phyloP scores from a whole-genome alignment of 2,329 filamentous ascomycete genomes.

The Diaporthe citriasiana region DNA sequence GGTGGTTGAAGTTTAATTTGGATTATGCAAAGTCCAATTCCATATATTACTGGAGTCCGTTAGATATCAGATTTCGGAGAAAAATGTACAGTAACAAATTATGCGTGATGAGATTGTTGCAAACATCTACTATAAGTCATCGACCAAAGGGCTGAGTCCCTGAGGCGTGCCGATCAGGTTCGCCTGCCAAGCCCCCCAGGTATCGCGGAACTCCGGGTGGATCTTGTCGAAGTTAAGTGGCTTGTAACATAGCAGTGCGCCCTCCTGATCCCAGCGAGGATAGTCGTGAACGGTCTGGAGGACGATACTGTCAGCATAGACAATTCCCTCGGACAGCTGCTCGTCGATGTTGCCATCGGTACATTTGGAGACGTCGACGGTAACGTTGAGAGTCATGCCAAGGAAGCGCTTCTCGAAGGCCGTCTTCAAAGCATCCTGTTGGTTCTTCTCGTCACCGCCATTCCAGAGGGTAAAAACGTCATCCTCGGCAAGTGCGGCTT shows the following conservation, averaged over 20 bases:
- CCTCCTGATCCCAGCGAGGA: not conserved
- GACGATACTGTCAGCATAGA: not conserved
- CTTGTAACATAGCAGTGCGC: not conserved
- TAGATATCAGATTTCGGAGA: not conserved
- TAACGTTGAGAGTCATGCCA: constrained; percentile 1
- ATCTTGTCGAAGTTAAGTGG: not conserved
- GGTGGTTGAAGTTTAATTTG: too few species aligned
- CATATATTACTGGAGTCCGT: not conserved
- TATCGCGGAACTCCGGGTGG: not conserved
- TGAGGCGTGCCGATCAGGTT: not conserved
- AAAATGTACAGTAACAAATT: not conserved
- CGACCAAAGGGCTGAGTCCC: not conserved
- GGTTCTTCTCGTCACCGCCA: not conserved
- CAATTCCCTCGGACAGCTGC: not conserved
- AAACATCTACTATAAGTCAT: not conserved
- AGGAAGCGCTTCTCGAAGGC: not conserved
- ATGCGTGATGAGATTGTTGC: not conserved
- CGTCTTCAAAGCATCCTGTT: not conserved
- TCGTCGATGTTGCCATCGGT: not conserved
- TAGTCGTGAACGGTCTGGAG: not conserved
- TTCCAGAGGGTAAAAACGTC: not conserved
- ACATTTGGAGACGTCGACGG: constrained; percentile 3
- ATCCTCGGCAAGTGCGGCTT: not conserved
- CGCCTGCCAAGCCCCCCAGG: not conserved
- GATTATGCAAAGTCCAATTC: not conserved